Evolutionary conservation across 108 stramenopile genomes (phyloP), one percentile per base, ranked within the genome.

Genomic region (Cyclotella cryptica): DNA sequence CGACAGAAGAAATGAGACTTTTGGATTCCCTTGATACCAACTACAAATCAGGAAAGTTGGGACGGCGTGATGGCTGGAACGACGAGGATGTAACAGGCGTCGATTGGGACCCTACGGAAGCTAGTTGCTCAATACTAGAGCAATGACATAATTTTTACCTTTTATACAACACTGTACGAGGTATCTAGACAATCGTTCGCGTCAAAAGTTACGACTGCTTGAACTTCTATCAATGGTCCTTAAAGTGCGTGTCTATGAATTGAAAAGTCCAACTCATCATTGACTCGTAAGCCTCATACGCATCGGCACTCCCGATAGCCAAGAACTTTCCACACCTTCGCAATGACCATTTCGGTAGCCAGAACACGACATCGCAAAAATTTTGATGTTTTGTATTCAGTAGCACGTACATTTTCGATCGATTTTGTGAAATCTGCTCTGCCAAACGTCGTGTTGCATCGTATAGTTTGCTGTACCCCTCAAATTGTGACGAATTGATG

Each of bases 11-110:
- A 61, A 91, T 94, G 88, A 59, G 24, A 45, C 55, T 86, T 28
- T 54, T 94, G 42, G 83, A 91, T 72, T 76, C 72, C 19, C 82
- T 94, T 6, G 83, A 94, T 64, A 65, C 83, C 6, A 47, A 61
- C 5, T 87, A 86, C 64, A 79, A 86, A 53, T 74, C 87, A 30
- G 91, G 93, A 22, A 80, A 77, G 52, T 64, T 94, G 21, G 93
- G 93, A n/a, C 59, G 90, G 54, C 67, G 82, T 29, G 93, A 94
- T 71, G 93, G 93, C 11, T 94, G 93, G 93, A 77, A 52, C 6
- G 91, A 85, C 52, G 85, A 80, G 11, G 90, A 94, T 66, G 80
- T 94, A 0, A 68, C 69, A n/a, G 83, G 84, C 13, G 49, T 73
- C 17, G 75, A 81, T 35, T 94, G 93, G 93, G 93, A 94, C 78